phyloP scores from a whole-genome alignment of 768 basidiomycete genomes.

The Dacryopinax primogenitus region DNA sequence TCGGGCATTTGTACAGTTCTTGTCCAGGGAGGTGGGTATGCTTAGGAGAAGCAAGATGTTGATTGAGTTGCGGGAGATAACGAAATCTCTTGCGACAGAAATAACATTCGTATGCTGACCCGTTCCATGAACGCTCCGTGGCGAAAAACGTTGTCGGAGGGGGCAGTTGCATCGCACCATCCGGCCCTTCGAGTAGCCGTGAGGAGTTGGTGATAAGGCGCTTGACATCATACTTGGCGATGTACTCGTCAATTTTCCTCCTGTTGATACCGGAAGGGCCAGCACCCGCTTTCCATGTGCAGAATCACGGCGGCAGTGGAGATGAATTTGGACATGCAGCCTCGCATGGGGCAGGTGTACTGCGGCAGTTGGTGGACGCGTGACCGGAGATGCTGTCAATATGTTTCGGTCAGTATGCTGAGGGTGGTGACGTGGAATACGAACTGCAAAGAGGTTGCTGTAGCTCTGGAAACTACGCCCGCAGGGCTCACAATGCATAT shows the following conservation, averaged over 20 bases:
- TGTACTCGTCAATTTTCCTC: constrained; percentile 29
- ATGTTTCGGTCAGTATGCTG: too few relatives aligned
- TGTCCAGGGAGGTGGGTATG: not conserved
- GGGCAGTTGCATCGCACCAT: constrained; percentile 20
- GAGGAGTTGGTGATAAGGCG: constrained; percentile 45
- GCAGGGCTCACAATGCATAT: constrained; percentile 34
- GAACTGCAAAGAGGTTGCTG: constrained; percentile 26
- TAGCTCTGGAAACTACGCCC: constrained; percentile 33
- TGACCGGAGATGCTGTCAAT: constrained; percentile 40
- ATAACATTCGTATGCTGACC: constrained; percentile 45
- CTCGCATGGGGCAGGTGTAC: constrained; percentile 31
- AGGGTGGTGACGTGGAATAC: not conserved
- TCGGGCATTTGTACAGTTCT: not conserved
- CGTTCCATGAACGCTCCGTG: constrained; percentile 22
- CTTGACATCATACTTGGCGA: constrained; percentile 34
- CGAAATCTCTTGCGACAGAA: constrained; percentile 39
- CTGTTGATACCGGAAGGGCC: constrained; percentile 40
- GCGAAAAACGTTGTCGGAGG: constrained; percentile 21
- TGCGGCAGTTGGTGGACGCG: constrained; percentile 35
- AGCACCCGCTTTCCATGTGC: constrained; percentile 51
- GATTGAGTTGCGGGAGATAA: not conserved
- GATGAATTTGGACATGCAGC: constrained; percentile 40
- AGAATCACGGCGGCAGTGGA: constrained; percentile 43
- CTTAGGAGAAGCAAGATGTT: not conserved
- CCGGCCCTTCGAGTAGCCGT: constrained; percentile 35